Base-by-base conservation (phyloP, 805 yeast genomes). In the Wickerhamomyces xylosicus region DNA sequence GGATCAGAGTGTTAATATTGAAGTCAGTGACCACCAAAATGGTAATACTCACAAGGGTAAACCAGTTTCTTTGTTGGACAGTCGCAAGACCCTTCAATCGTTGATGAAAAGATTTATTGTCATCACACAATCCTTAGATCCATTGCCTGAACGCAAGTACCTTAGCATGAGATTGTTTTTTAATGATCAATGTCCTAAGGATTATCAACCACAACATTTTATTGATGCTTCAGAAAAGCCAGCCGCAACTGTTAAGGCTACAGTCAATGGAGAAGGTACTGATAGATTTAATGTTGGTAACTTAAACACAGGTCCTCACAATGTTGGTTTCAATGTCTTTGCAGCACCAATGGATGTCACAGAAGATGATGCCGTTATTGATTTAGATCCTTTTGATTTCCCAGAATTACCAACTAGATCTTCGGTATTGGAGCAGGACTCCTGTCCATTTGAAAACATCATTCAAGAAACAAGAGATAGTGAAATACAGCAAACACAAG, bases 51-150 rank as follows among this genome's bases (percentile, higher is more conserved):
- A 16, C 25, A 20, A 45, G 38, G 5, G 42, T 43, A 38, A 43
- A 34, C 14, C 41, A 2, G 44, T 43, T 32, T 42, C 38, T 5
- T 46, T 59, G 21, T 47, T 61, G 19, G 60, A 62, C 22, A 64
- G 71, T 9, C 62, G 74, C 45, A 61, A 59, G 41, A 61, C 64
- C 44, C 60, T 71, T 3, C 74, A 72, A 42, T 69, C 65, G 37
- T 46, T 75, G 35, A 64, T 77, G 62, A 66, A 66, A 48, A 58
- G 72, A 38, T 66, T 77, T 37, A 71, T 77, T 17, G 59, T 73
- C 1, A 52, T 69, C 4, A 72, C 80, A 0, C 83, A 77, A 50
- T 59, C 69, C 0, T 56, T 76, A n/a, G 68, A 72, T 15, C 67
- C 72, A 1, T 48, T 74, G 19, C 80, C 81, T 1, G 53, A 57